These are phyloP conservation scores for Solanum pinnatisectum DNA, from an alignment of 257 asterid species.

Conservation along the genomic window DNA sequence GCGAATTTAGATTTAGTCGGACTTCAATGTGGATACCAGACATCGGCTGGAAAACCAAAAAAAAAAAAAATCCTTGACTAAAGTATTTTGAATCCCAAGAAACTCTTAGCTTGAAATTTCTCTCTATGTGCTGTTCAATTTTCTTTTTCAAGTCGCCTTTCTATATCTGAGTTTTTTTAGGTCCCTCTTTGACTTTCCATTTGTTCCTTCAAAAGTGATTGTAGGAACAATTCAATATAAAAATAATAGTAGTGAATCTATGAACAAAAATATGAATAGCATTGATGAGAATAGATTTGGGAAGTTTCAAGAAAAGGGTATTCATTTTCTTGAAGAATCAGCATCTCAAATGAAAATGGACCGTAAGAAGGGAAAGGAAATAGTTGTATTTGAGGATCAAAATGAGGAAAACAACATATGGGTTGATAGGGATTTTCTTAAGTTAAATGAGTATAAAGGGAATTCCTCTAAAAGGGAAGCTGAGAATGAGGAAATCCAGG, in stretches of 20 bases:
- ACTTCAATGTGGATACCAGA: too few relatives aligned
- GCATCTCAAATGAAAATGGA: background rate
- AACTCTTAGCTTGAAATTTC: background rate
- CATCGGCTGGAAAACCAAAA: too few relatives aligned
- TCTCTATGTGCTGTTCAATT: background rate
- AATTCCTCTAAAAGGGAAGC: conserved; percentile 52
- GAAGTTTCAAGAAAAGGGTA: background rate
- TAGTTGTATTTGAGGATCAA: background rate
- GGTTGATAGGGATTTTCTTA: conserved; percentile 86
- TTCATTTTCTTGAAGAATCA: background rate
- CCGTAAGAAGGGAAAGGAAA: background rate
- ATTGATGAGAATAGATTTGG: background rate
- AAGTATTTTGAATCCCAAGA: background rate
- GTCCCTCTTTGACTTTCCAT: background rate
- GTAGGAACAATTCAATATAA: background rate
- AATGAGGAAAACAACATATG: conserved; percentile 2
- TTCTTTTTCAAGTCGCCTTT: background rate
- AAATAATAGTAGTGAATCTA: background rate
- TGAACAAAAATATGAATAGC: background rate
- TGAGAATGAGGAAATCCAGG: conserved; percentile 30
- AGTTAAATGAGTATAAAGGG: conserved; percentile 43
- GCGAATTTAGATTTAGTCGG: too few relatives aligned
- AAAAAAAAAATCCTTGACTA: background rate
- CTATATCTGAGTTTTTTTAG: background rate
- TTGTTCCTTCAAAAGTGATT: background rate